These are phyloP conservation scores for Iris pallida DNA, from an alignment of 116 monocot species.

Conservation along the genomic window DNA sequence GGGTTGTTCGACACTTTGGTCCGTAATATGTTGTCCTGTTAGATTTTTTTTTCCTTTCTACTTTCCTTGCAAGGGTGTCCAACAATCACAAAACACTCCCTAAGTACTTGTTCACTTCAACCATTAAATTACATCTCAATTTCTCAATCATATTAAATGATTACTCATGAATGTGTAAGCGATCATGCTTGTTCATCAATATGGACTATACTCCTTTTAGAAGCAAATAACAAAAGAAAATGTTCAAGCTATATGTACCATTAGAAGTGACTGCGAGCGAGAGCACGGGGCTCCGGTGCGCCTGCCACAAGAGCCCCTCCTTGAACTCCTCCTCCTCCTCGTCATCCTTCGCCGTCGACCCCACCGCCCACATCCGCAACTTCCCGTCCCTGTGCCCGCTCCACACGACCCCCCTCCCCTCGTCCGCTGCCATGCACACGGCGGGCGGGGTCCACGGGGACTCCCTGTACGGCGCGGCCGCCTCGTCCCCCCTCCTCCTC, in stretches of 20 bases:
- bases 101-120: no score
- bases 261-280: slow-evolving; percentile 56
- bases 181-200: no score
- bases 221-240: no score
- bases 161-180: no score
- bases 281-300: slow-evolving; percentile 59
- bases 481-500: slow-evolving; percentile 62
- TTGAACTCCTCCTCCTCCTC: slow-evolving; percentile 25
- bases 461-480: slow-evolving; percentile 62
- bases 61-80: no score
- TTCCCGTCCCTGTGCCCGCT: slow-evolving; percentile 40
- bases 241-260: slow-evolving; percentile 28
- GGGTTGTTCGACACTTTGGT: no score
- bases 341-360: neutral
- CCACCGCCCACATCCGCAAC: neutral
- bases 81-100: no score
- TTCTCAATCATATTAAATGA: no score
- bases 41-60: no score
- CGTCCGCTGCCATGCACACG: slow-evolving; percentile 34
- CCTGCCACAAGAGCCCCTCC: slow-evolving; percentile 80
- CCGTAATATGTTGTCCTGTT: no score
- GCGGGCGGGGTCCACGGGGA: slow-evolving; percentile 39
- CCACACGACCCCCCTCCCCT: slow-evolving; percentile 64
- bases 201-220: no score
- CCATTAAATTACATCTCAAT: no score